Conservation (phyloP, 2,329 filamentous ascomycete species). For the Albifimbria verrucaria region DNA sequence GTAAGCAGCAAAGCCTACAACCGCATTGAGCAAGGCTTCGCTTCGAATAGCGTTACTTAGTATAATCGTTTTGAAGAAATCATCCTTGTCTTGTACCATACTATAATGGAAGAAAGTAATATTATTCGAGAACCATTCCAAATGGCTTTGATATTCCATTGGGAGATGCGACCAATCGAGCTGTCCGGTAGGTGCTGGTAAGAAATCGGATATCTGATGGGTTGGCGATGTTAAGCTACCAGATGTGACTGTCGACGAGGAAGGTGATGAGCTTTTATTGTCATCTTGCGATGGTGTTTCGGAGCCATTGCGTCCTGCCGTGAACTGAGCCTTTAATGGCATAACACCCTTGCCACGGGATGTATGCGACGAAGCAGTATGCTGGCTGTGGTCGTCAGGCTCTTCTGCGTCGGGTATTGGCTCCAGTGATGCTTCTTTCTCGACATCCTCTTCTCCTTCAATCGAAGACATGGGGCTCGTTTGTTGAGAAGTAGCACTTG, state of each 20-base stretch:
- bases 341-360: constrained; percentile 32
- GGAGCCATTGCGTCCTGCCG: constrained; percentile 42
- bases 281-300: constrained; percentile 52
- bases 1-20: constrained; percentile 87
- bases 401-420: constrained; percentile 56
- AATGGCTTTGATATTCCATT: constrained; percentile 71
- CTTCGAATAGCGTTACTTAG: constrained; percentile 68
- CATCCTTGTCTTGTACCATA: constrained; percentile 64
- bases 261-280: constrained; percentile 50
- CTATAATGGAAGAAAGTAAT: constrained; percentile 83
- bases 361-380: constrained; percentile 14
- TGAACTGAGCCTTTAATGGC: constrained; percentile 30
- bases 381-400: constrained; percentile 27
- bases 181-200: constrained; percentile 17
- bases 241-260: constrained; percentile 42
- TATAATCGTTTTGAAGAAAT: constrained; percentile 72
- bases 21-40: constrained; percentile 79
- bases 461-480: constrained; percentile 52
- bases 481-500: constrained; percentile 31
- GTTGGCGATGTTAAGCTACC: constrained; percentile 24
- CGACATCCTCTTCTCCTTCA: constrained; percentile 44
- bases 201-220: constrained; percentile 22
- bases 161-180: constrained; percentile 58
- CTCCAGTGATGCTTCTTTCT: constrained; percentile 42
- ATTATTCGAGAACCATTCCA: constrained; percentile 74